A percentile compares a stretch with the other conserved stretches of the same genome.
These are phyloP conservation scores for Torulaspora indica DNA, from an alignment of 805 yeast species.

Conservation along the genomic window DNA sequence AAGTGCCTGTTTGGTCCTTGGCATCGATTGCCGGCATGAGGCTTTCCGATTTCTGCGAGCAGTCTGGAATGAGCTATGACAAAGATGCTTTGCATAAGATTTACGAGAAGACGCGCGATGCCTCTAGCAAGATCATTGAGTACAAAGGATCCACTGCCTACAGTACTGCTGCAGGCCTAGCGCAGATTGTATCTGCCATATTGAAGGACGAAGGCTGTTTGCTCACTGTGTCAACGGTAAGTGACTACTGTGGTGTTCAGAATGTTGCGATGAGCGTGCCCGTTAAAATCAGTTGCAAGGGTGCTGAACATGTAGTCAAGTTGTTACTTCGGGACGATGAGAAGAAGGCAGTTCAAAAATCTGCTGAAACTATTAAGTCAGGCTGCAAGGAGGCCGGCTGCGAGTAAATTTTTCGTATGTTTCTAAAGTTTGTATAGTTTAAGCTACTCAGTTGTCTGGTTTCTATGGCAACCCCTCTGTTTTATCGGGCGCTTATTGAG, in stretches of 20 bases:
- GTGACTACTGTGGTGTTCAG: slow-evolving; percentile 8
- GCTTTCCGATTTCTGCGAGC: slow-evolving; percentile 11
- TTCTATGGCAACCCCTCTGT: too few species aligned
- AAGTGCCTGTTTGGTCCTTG: slow-evolving; percentile 13
- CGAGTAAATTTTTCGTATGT: too few species aligned
- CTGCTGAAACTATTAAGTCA: not conserved
- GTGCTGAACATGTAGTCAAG: slow-evolving; percentile 9
- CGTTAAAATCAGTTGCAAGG: not conserved
- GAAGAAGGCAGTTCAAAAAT: not conserved
- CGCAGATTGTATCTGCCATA: slow-evolving; percentile 11
- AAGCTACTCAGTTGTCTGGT: too few species aligned
- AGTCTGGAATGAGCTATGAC: slow-evolving; percentile 6
- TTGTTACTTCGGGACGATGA: slow-evolving; percentile 4
- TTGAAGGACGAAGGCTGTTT: slow-evolving; percentile 7
- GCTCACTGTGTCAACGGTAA: slow-evolving; percentile 13
- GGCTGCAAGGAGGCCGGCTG: not conserved
- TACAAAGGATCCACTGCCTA: slow-evolving; percentile 13
- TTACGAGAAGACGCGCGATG: slow-evolving; percentile 11
- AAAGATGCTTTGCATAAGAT: slow-evolving; percentile 5
- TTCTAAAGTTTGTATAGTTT: too few species aligned
- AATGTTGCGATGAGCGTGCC: not conserved
- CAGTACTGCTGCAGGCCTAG: slow-evolving; percentile 13
- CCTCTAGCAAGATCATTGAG: slow-evolving; percentile 12
- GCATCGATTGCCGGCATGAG: slow-evolving; percentile 14
- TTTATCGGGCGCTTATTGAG: too few species aligned